Conservation (phyloP, 192 early-diverging fungal species). For the Dimargaris xerosporica region DNA sequence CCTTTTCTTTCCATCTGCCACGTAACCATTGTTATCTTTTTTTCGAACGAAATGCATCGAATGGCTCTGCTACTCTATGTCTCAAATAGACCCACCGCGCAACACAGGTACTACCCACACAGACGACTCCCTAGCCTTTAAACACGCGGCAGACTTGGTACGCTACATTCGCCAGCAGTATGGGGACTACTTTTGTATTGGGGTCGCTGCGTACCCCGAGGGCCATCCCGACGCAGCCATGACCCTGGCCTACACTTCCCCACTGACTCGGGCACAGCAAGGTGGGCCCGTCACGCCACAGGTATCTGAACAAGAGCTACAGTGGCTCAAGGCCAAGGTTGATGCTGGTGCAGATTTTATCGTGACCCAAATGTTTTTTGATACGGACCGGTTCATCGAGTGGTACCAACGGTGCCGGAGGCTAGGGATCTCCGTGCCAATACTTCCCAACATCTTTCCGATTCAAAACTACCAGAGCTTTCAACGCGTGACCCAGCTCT, state of each 20-base stretch:
- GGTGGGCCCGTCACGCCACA: not conserved
- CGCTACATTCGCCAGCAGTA: constrained; percentile 72
- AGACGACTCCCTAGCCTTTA: constrained; percentile 37
- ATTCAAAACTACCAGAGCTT: constrained; percentile 88
- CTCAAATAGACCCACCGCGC: constrained; percentile 8
- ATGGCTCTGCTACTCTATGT: too few species aligned
- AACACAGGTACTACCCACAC: not conserved
- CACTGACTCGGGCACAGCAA: not conserved
- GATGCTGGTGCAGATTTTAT: constrained; percentile 89
- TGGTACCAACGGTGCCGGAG: constrained; percentile 64
- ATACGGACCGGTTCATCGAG: constrained; percentile 53
- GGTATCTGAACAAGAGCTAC: constrained; percentile 42
- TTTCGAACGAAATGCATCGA: too few species aligned
- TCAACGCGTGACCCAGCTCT: constrained; percentile 70
- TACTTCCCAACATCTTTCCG: constrained; percentile 88
- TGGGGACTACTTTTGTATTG: constrained; percentile 90
- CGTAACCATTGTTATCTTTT: too few species aligned
- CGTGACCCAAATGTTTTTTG: constrained; percentile 92
- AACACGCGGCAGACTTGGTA: constrained; percentile 76
- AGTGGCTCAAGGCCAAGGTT: constrained; percentile 69
- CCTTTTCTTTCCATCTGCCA: too few species aligned
- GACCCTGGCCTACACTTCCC: constrained; percentile 6
- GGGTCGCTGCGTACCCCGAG: constrained; percentile 87
- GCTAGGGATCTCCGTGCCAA: constrained; percentile 56
- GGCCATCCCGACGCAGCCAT: constrained; percentile 44